Evolutionary conservation across 345 rosid genomes (phyloP).

Genomic region (Rubroshorea leprosula): DNA sequence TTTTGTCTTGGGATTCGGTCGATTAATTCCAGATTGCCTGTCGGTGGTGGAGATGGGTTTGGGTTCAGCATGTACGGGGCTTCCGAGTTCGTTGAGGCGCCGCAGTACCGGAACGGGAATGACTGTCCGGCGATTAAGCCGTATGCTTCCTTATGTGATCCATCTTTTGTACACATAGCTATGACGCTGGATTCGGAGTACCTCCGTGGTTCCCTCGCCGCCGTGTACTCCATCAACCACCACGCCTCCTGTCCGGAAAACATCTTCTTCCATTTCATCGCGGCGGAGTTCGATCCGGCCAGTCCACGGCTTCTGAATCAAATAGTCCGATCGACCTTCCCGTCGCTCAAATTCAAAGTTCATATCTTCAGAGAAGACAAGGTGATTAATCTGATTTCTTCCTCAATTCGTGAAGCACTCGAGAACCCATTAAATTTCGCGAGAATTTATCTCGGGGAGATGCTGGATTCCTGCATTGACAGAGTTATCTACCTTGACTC

Average conservation of each 20-base stretch:
- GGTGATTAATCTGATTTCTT: constrained; percentile 75
- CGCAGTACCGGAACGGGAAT: constrained; percentile 80
- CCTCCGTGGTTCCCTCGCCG: constrained; percentile 88
- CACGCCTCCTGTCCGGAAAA: constrained; percentile 94
- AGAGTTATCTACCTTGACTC: constrained; percentile 96
- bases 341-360: constrained; percentile 85
- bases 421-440: constrained; percentile 94
- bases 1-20: constrained; percentile 54
- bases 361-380: constrained; percentile 83
- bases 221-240: constrained; percentile 80
- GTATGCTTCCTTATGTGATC: constrained; percentile 56
- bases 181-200: constrained; percentile 95
- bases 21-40: constrained; percentile 17
- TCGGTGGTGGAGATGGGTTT: constrained; percentile 22
- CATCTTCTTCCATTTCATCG: constrained; percentile 73
- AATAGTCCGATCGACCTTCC: constrained; percentile 82
- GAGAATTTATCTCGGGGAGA: constrained; percentile 80
- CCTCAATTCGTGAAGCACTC: constrained; percentile 77
- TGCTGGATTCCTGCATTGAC: constrained; percentile 70
- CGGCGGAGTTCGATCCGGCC: constrained; percentile 88
- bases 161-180: constrained; percentile 68
- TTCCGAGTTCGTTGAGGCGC: constrained; percentile 59
- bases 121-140: constrained; percentile 37
- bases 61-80: constrained; percentile 11
- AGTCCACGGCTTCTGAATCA: constrained; percentile 71